phyloP scores from a whole-genome alignment of 305 asterid species.

The Solanum hybrid region DNA sequence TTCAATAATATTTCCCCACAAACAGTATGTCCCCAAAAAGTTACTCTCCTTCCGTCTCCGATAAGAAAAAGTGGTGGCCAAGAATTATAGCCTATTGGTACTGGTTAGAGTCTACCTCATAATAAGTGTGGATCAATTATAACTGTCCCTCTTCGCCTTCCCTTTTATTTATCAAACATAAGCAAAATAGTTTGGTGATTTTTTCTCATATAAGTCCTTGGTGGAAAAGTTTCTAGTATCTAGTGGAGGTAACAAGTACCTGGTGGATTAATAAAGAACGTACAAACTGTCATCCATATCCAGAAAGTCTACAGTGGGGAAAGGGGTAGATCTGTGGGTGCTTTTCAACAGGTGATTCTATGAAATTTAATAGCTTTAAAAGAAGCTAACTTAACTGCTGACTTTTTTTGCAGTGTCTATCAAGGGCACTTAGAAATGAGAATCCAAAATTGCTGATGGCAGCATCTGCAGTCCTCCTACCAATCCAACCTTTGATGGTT shows the following conservation, averaged over 20 bases:
- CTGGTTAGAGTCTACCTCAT: background rate
- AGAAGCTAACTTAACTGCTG: background rate
- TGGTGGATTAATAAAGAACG: background rate
- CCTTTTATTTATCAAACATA: background rate
- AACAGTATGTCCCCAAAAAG: background rate
- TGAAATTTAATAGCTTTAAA: background rate
- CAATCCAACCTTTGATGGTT: conserved; percentile 80
- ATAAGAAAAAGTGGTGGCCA: background rate
- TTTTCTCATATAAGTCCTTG: background rate
- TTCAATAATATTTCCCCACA: background rate
- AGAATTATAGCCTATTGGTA: background rate
- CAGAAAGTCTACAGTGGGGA: background rate
- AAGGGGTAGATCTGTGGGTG: background rate
- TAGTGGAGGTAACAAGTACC: background rate
- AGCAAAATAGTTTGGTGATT: background rate
- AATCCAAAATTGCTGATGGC: conserved; percentile 72
- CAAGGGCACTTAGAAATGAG: conserved; percentile 71
- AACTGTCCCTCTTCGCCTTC: background rate
- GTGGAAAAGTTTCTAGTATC: background rate
- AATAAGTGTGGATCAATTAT: background rate
- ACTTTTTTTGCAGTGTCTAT: conserved; percentile 48
- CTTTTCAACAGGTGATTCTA: background rate
- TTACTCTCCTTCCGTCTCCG: background rate
- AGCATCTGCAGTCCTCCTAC: conserved; percentile 59
- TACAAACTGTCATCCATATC: background rate